Evolutionary conservation across 2,329 filamentous ascomycete species (phyloP), one percentile per base, ranked within the genome.

Genomic region (Fusarium euwallaceae): DNA sequence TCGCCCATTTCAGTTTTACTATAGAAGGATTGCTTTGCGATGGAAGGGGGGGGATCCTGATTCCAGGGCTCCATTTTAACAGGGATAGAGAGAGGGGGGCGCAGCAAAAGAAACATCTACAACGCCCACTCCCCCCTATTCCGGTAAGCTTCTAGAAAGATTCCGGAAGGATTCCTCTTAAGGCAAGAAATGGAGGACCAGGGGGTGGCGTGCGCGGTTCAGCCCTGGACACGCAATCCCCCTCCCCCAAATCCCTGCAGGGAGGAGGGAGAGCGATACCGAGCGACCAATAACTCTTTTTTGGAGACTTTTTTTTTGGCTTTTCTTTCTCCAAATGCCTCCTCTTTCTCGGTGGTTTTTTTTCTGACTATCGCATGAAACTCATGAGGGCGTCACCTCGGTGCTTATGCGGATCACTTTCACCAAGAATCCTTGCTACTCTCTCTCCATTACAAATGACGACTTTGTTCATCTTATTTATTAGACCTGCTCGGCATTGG

Each of bases 351-450:
- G 43, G 39, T 43, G 34, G 7, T 24, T 65, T 61, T 53, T 73
- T n/a, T 63, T 7, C 39, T 43, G 1, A 60, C 36, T 58, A 51
- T 67, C 37, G 53, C 24, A 61, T 58, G 3, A 48, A 51, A 51
- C 61, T 64, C 45, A 56, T 36, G 60, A 71, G 74, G 76, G 73
- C 59, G 64, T 68, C 64, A 75, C 72, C 56, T 78, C 76, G 76
- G 76, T 77, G 76, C 76, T 78, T 77, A 78, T 78, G 74, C 76
- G 76, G 76, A 67, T 69, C 68, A 61, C 12, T 22, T 22, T 34
- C 32, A 64, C 48, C 48, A 39, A 67, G 70, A 24, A 63, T 45
- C 72, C 68, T 69, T 74, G 76, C 48, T 11, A 3, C 27, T 66
- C 27, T 66, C 48, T 64, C 41, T 24, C 4, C 43, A 58, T 70